Percentiles rank a stretch among this genome's conserved stretches.
Evolutionary conservation across 148 eudicot genomes (phyloP).

Genomic region (Vaccinium darrowii): DNA sequence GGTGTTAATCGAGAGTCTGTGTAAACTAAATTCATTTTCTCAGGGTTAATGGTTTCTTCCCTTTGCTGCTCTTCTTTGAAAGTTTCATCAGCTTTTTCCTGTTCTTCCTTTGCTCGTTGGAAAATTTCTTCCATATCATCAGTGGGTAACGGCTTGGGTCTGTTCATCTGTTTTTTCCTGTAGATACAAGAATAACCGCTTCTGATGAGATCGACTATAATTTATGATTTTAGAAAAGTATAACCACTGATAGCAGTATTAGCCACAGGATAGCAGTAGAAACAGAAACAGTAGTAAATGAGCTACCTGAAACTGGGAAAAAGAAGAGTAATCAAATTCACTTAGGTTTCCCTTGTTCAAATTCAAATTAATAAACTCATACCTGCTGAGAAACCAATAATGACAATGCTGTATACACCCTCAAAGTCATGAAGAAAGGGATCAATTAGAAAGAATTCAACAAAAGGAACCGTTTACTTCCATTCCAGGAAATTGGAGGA

Average conservation of each 20-base stretch:
- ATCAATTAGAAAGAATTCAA: background rate
- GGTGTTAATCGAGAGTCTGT: constrained; percentile 24
- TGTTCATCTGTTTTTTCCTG: constrained; percentile 81
- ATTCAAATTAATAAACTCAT: background rate
- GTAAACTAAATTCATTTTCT: constrained; percentile 19
- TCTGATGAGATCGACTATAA: background rate
- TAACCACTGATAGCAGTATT: background rate
- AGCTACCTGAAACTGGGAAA: background rate
- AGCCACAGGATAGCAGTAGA: background rate
- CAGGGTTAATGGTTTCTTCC: constrained; percentile 26
- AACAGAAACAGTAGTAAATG: background rate
- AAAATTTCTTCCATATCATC: constrained; percentile 74
- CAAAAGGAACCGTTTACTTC: background rate
- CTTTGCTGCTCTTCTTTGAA: constrained; percentile 57
- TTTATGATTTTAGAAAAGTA: background rate
- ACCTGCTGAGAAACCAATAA: background rate
- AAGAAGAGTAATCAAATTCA: background rate
- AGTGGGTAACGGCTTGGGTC: constrained; percentile 73
- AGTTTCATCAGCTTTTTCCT: constrained; percentile 74
- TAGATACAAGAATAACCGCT: constrained; percentile 16
- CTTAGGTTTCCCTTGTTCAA: background rate
- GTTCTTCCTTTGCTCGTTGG: constrained; percentile 76
- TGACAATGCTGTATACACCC: background rate
- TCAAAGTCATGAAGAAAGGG: background rate
- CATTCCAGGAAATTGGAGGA: background rate